A percentile compares a stretch with the other conserved stretches of the same genome.
Evolutionary conservation across 352 stramenopile species (phyloP).

Genomic region (Globisporangium recalcitrans): DNA sequence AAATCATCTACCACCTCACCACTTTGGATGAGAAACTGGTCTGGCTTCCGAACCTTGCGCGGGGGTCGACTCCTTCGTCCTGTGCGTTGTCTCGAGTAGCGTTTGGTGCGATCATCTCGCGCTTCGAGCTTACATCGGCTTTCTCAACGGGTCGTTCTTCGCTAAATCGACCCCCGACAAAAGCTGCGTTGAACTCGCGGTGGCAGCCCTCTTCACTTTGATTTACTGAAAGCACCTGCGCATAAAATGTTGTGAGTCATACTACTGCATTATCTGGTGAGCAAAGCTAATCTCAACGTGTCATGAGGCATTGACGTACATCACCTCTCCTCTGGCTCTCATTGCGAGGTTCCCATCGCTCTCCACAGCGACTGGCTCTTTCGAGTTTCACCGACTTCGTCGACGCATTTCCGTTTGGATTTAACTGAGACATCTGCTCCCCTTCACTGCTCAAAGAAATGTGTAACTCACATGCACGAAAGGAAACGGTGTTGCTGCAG

Average conservation of each 20-base stretch:
- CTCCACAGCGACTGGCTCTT: neutral
- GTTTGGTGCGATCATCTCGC: neutral
- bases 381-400: neutral
- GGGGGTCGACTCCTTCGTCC: neutral
- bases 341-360: neutral
- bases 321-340: neutral
- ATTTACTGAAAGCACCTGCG: too few relatives aligned
- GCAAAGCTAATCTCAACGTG: neutral
- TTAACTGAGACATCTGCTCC: conserved; percentile 26
- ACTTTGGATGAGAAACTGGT: neutral
- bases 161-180: too few relatives aligned
- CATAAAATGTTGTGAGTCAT: too few relatives aligned
- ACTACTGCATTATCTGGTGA: too few relatives aligned
- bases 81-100: neutral
- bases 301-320: neutral
- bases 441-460: conserved; percentile 21
- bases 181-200: too few relatives aligned
- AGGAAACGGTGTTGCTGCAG: neutral
- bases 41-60: neutral
- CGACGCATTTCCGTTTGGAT: neutral
- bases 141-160: neutral
- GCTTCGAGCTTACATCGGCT: too few relatives aligned
- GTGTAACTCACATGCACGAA: too few relatives aligned
- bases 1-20: neutral
- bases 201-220: too few relatives aligned